Conservation (phyloP, 441 rosid species). For the Kokia cookei region DNA sequence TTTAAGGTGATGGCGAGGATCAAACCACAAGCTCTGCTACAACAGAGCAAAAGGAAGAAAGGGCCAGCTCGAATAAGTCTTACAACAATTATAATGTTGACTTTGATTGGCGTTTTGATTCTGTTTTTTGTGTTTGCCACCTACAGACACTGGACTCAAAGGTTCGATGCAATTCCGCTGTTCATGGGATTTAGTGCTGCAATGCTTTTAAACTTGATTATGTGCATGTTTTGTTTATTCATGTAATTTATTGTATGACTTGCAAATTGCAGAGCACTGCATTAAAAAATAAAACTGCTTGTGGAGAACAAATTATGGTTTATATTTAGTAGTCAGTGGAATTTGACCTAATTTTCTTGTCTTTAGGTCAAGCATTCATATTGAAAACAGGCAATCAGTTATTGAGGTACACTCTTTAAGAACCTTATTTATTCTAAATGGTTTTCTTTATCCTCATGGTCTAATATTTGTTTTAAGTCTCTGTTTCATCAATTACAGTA, state of each 20-base stretch:
- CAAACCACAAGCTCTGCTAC: slow-evolving; percentile 78
- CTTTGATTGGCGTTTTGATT: slow-evolving; percentile 47
- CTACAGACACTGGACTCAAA: slow-evolving; percentile 60
- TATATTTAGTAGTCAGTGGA: neutral
- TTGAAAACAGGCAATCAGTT: slow-evolving; percentile 27
- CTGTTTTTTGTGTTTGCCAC: slow-evolving; percentile 59
- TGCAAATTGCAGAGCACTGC: neutral
- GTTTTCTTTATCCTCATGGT: neutral
- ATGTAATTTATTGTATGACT: neutral
- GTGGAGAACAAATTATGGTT: neutral
- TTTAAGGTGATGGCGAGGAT: slow-evolving; percentile 69
- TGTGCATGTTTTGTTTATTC: neutral
- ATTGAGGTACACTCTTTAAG: slow-evolving; percentile 36
- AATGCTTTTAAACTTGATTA: neutral
- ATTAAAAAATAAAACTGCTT: neutral
- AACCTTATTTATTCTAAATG: neutral
- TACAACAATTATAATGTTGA: slow-evolving; percentile 41
- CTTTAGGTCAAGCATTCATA: slow-evolving; percentile 40
- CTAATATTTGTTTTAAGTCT: neutral
- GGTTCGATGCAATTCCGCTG: slow-evolving; percentile 27
- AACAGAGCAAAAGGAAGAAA: slow-evolving; percentile 90
- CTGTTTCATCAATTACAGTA: neutral
- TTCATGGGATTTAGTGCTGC: neutral
- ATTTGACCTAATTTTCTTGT: slow-evolving; percentile 7
- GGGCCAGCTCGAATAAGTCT: slow-evolving; percentile 60